Evolutionary conservation across 306 rosid genomes (phyloP).

Genomic region (Astragalus glycyphyllos): DNA sequence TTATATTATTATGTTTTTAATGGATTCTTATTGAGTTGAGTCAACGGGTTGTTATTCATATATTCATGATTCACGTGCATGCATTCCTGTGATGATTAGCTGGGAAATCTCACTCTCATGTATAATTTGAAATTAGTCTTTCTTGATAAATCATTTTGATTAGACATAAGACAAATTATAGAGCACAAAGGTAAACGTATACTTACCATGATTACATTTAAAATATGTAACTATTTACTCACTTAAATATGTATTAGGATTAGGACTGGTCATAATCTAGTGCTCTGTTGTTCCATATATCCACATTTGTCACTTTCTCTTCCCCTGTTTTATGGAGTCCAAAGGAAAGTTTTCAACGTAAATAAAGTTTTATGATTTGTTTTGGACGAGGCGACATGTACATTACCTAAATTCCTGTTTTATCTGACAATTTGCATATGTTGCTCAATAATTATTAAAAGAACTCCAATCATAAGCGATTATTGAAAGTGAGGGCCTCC

Average conservation of each 20-base stretch:
- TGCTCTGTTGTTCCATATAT: background rate
- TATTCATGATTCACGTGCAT: slow-evolving; percentile 42
- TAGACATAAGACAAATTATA: slow-evolving; percentile 18
- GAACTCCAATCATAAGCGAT: too few species aligned
- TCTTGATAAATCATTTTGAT: slow-evolving; percentile 27
- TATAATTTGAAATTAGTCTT: slow-evolving; percentile 32
- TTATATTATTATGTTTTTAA: background rate
- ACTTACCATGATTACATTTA: background rate
- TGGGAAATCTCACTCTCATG: slow-evolving; percentile 30
- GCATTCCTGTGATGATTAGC: slow-evolving; percentile 46
- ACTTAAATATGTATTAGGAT: background rate
- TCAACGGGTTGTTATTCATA: slow-evolving; percentile 29
- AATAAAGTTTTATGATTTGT: background rate
- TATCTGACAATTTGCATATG: background rate
- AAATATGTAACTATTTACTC: background rate
- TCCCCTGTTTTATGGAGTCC: background rate
- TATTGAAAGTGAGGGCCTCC: too few species aligned
- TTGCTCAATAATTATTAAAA: too few species aligned
- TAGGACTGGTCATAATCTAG: background rate
- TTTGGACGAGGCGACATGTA: background rate
- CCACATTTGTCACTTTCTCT: background rate
- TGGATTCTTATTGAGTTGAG: slow-evolving; percentile 37
- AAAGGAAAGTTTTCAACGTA: too few species aligned
- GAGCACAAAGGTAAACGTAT: slow-evolving; percentile 7
- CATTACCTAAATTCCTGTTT: background rate